Evolutionary conservation across 495 filamentous ascomycete species (phyloP).

Genomic region (Penicillium paradoxum): DNA sequence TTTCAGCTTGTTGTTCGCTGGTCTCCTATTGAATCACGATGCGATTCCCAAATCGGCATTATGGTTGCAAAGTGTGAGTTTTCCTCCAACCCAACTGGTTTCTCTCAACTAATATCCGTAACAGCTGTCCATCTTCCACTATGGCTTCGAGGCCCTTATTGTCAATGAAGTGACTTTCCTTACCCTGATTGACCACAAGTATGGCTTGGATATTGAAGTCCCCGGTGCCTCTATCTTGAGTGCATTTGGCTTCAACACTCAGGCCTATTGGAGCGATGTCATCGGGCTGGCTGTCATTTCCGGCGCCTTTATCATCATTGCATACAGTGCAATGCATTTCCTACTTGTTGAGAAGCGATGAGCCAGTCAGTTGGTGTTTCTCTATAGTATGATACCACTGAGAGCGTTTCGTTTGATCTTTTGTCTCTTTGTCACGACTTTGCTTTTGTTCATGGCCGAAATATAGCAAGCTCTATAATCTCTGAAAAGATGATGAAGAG

Average conservation of each 20-base stretch:
- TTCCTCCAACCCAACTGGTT: not conserved
- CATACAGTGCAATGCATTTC: slow-evolving; percentile 90
- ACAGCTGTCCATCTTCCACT: slow-evolving; percentile 98
- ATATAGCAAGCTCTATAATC: too few relatives aligned
- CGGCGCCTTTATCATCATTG: slow-evolving; percentile 76
- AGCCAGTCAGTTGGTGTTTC: slow-evolving; percentile 8
- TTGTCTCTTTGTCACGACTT: not conserved
- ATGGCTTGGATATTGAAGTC: slow-evolving; percentile 91
- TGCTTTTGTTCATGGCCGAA: not conserved
- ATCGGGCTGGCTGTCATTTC: slow-evolving; percentile 78
- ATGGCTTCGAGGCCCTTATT: slow-evolving; percentile 91
- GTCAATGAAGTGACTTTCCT: slow-evolving; percentile 96
- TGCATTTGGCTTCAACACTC: slow-evolving; percentile 84
- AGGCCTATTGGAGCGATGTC: slow-evolving; percentile 81
- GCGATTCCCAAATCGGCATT: slow-evolving; percentile 76
- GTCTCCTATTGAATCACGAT: slow-evolving; percentile 88
- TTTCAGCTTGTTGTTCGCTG: slow-evolving; percentile 92
- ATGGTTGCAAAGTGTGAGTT: slow-evolving; percentile 79
- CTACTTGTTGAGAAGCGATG: slow-evolving; percentile 88
- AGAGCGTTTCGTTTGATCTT: not conserved
- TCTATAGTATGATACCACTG: not conserved
- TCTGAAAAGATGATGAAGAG: too few relatives aligned
- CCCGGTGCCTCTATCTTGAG: slow-evolving; percentile 91
- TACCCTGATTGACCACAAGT: slow-evolving; percentile 86
- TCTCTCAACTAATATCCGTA: slow-evolving; percentile 1